Evolutionary conservation across 345 rosid species (phyloP), one percentile per base, ranked within the genome.

Genomic region (Nasturtium officinale): DNA sequence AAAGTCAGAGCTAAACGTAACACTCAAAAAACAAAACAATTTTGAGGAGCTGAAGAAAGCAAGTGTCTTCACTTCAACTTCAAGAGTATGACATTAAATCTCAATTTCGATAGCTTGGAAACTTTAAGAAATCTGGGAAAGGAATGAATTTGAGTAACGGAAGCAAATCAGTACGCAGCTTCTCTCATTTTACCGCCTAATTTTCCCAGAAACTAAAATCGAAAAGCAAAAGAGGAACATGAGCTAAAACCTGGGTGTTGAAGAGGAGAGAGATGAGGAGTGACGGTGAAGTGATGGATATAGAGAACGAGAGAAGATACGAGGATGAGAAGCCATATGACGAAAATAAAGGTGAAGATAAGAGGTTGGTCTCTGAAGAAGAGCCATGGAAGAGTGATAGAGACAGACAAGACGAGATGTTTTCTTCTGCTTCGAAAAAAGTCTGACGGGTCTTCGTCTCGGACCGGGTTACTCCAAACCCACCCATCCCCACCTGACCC

Each of bases 191-290:
- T 17, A 23, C 51, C 15, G 54, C 32, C 20, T 12, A 29, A 2
- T 68, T 52, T 53, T 10, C 8, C 42, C 15, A 16, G 53, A 30
- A 25, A 21, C 23, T 45, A 33, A 46, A 66, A 47, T 17, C 61
- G 66, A 35, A 15, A 47, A 38, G 35, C 40, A 9, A 26, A 60
- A 72, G 25, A 63, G 23, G 26, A 35, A 4, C 18, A 25, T 7
- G 47, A 62, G 60, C 16, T 40, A 15, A 53, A 72, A 90, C 95
- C 98, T 84, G 80, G 83, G 82, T 8, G 69, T 80, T 60, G 87
- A 57, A 56, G 75, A 79, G 52, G 80, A 58, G 50, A 43, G 50
- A 11, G 60, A 35, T 0, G 75, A 63, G 54, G 71, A 33, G 45
- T 69, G 65, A 47, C 66, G 71, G 54, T 62, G 75, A 37, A 76